Base-by-base conservation (phyloP, 208 protist genomes). In the Trypanosoma melophagium region DNA sequence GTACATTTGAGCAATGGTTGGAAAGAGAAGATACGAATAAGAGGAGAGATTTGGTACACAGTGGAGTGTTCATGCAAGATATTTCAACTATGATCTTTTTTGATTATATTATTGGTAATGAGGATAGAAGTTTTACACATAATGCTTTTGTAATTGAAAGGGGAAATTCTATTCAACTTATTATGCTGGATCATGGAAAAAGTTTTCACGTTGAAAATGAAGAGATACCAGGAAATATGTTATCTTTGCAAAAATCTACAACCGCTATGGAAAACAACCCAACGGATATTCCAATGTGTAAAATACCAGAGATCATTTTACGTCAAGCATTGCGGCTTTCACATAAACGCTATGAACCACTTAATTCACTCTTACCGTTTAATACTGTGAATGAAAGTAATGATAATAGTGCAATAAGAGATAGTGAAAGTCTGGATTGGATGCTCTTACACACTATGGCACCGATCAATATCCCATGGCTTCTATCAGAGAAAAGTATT, bases 101-200 rank as follows among this genome's bases (percentile, higher is more conserved):
- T 63, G 66, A 71, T 41, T 71, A 60, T 45, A 47, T 71, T 24
- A 71, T 71, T 31, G 66, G 54, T 31, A 71, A 71, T 35, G 66
- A 62, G 1, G 66, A 71, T 22, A 45, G 66, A 25, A 63, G 10
- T 24, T 65, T 65, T 55, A 71, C 44, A 2, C 57, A 71, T 41
- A 71, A 63, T 38, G 14, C 24, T n/a, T 52, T 60, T 60, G 53
- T 70, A 17, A 0, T 70, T 14, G n/a, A 17, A 41, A 47, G 8
- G 1, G 49, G 19, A 17, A 31, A 57, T 55, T 49, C 35, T 28
- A 68, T 14, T 17, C n/a, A 49, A 17, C 12, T 68, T 45, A 41
- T 68, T 13, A n/a, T 68, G 2, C 4, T 68, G 3, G 50, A 68
- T 60, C 51, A 68, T 12, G 52, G 63, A 16, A 47, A 60, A 41